Base-by-base conservation (phyloP, 208 protist species). In the Wallacemonas rigidus region DNA sequence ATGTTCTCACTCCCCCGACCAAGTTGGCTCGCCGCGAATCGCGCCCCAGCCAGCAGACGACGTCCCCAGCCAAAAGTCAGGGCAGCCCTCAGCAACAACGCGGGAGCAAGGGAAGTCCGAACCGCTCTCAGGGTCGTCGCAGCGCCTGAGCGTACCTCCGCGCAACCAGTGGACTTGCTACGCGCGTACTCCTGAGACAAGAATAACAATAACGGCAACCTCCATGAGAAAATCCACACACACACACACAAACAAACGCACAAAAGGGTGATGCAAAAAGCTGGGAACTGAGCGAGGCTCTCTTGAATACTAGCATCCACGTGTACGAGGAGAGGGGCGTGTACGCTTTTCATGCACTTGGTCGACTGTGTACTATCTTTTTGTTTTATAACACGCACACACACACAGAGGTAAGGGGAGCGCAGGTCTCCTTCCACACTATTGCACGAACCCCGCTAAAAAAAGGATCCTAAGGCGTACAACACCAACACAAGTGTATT, bases 1-100 rank as follows among this genome's bases (percentile, higher is more conserved):
- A 58, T 41, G 70, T 57, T 45, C 26, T 47, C 41, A 74, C 69
- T 53, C 83, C 77, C 2, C 81, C 80, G 14, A 57, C 67, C 43
- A 90, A 89, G 77, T 11, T 54, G 2, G 55, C 65, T 1, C 81
- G 71, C 36, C 44, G 60, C 4, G 74, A 88, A 57, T 55, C 56
- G 50, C 73, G 61, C 35, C 45, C 8, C 69, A 80, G 56, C 36
- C 56, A 60, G 64, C 38, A 56, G 41, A 58, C 62, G 40, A 50
- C 65, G 45, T 75, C 72, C 39, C 72, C 70, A 3, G 57, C 57
- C 57, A 63, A 63, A 38, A 5, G 8, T 15, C 5, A 63, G 5
- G 14, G 53, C 53, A 57, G 45, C 45, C 45, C 45, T 50, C 45
- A 50, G 45, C 45, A 50, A 11, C 45, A n/a, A 8, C 54, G 56